Evolutionary conservation across 345 rosid genomes (phyloP), one percentile per base, ranked within the genome.

Genomic region (Eucalyptus camaldulensis): DNA sequence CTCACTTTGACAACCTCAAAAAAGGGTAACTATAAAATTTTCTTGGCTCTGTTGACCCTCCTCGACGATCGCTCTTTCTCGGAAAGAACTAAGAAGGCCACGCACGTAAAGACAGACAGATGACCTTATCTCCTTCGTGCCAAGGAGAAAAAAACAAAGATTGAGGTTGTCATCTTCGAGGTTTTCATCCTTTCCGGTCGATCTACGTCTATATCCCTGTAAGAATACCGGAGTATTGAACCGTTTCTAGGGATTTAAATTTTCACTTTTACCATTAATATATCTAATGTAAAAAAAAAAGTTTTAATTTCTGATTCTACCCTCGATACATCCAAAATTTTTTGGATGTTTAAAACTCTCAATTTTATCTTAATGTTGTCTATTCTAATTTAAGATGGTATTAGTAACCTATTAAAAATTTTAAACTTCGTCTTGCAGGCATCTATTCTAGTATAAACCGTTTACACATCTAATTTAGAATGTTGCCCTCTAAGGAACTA

Each of bases 331-430:
- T 25, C 15, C 8, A 60, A 25, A 25, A 27, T 11, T 60, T 11
- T 6, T 25, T 60, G n/a, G 67, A 60, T 24, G 13, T 25, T 60
- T 60, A 25, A 25, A 60, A 27, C 1, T 60, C n/a, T 60, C n/a
- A 25, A 27, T 60, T 25, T 60, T 12, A 27, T 60, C 31, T 0
- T 60, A 60, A 25, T 60, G 15, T 12, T 27, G 31, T 60, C n/a
- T 12, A 60, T 60, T 60, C 29, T 60, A 60, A 0, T 25, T 60
- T 27, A 60, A 60, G 16, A 56, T 0, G 31, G 67, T 15, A 25
- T 60, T 1, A 53, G 16, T 27, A 0, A 27, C 0, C 4, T 3
- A 0, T 27, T 27, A 12, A 65, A 65, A 13, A 13, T n/a, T 27
- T 65, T n/a, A 4, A 65, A n/a, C 72, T n/a, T 65, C 16, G 0